Evolutionary conservation across 805 yeast species (phyloP).

Genomic region (Saccharomycopsis selenospora): DNA sequence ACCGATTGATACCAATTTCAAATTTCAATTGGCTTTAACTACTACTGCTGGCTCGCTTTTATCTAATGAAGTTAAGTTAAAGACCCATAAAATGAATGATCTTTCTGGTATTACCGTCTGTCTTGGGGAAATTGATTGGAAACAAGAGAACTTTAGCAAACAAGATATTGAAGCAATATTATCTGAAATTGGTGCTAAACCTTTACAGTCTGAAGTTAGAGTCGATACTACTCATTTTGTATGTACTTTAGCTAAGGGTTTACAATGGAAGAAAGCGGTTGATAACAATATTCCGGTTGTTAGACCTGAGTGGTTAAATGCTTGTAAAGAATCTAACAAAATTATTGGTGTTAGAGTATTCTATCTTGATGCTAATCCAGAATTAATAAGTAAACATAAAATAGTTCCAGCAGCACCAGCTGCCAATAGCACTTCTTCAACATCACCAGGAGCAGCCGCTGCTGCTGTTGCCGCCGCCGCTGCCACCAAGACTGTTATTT

Average conservation of each 20-base stretch:
- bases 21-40: conserved; percentile 69
- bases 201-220: conserved; percentile 62
- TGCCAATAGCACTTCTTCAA: neutral
- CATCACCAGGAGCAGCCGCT: neutral
- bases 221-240: conserved; percentile 94
- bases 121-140: conserved; percentile 66
- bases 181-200: conserved; percentile 72
- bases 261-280: conserved; percentile 71
- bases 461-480: conserved; percentile 13
- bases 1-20: conserved; percentile 76
- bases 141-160: conserved; percentile 38
- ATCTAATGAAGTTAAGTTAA: conserved; percentile 61
- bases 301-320: conserved; percentile 94
- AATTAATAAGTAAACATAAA: conserved; percentile 10
- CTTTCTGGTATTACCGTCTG: conserved; percentile 88
- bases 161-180: conserved; percentile 59
- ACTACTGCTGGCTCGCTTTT: conserved; percentile 85
- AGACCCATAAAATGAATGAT: conserved; percentile 95
- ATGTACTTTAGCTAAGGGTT: conserved; percentile 63
- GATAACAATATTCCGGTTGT: conserved; percentile 88
- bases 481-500: conserved; percentile 7
- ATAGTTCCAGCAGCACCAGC: conserved; percentile 6
- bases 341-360: conserved; percentile 90
- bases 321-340: conserved; percentile 89
- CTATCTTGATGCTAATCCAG: conserved; percentile 32